Base-by-base conservation (phyloP, 192 early-diverging fungal genomes). In the Backusella westeae region DNA sequence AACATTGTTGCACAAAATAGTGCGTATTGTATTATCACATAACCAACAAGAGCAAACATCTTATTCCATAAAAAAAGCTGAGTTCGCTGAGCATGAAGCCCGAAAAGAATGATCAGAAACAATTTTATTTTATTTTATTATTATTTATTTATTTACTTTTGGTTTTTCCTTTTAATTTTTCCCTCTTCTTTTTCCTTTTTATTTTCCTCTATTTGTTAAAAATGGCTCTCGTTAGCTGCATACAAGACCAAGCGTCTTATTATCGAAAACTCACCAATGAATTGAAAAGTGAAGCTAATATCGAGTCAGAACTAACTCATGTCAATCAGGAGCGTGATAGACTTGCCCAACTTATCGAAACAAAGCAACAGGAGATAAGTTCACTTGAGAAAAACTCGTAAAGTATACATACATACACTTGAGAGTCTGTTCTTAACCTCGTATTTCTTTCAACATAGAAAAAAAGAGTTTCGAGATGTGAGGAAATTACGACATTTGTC, bases 381-480 rank as follows among this genome's bases (percentile, higher is more conserved):
- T n/a, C 53, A 39, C 72, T 74, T 14, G 72, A 74, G 19, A 36
- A 34, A 36, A 21, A 66, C 10, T 74, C 72, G 72, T 74, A 74
- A 66, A 44, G 35, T 38, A 68, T 5, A 17, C 32, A 21, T 19
- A 39, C 36, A 39, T 38, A 10, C 0, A 36, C 23, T 21, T 19
- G 35, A 4, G 36, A 8, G 2, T 59, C 23, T 14, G 3, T 15
- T 9, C 21, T n/a, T 34, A 21, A 35, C 4, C 34, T 21, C 14
- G 6, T 9, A 0, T 46, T 12, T 10, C 6, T 4, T 15, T 42
- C 10, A 44, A 39, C 4, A 67, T 66, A 81, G 80, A 29, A 77
- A 77, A 49, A 81, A 81, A 26, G 80, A 76, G 36, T 81, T 41
- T 36, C 63, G 70, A 6, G 72, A 81, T 63, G 67, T 77, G 38